Base-by-base conservation (phyloP, 106 monocot genomes). In the Hemerocallis citrina region DNA sequence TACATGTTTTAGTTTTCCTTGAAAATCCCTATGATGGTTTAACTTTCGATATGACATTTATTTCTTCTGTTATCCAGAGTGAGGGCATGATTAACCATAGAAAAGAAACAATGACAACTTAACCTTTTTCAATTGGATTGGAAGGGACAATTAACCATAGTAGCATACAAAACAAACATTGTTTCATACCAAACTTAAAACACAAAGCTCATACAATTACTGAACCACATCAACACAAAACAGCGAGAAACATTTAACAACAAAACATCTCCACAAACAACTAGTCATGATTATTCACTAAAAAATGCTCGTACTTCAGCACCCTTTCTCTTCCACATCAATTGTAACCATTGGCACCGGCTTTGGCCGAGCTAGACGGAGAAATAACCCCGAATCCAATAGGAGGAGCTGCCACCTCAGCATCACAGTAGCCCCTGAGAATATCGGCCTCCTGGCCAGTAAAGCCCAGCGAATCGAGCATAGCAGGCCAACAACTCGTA, bases 391-490 rank as follows among this genome's bases (percentile, higher is more conserved):
- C 20, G 1, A 19, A 2, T 14, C 51, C 3, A 35, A 35, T 16
- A 0, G 62, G 41, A 0, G 52, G n/a, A 33, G 63, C 43, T 9
- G 64, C 34, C 15, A n/a, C 24, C 45, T 65, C 59, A 9, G 69
- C 70, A 17, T 65, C 70, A 37, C 78, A 79, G 57, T 79, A 79
- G 14, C 73, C 73, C 10, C 52, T 15, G 34, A 79, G 43, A 34
- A 79, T 59, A 37, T 79, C 78, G 0, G 52, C 68, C 62, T 79
- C 78, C 43, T 73, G 59, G 8, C 44, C 29, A 4, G 73, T 79
- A 57, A 79, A 79, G 12, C 73, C 78, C 2, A 79, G 11, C 25
- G 78, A 50, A 23, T 49, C 15, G 21, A 69, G 57, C 73, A 79
- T 73, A 34, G 34, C 24, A 5, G 78, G 78, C 68, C 78, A 79